phyloP scores from a whole-genome alignment of 1,139 yeast species.

The Candida tetrigidarum region DNA sequence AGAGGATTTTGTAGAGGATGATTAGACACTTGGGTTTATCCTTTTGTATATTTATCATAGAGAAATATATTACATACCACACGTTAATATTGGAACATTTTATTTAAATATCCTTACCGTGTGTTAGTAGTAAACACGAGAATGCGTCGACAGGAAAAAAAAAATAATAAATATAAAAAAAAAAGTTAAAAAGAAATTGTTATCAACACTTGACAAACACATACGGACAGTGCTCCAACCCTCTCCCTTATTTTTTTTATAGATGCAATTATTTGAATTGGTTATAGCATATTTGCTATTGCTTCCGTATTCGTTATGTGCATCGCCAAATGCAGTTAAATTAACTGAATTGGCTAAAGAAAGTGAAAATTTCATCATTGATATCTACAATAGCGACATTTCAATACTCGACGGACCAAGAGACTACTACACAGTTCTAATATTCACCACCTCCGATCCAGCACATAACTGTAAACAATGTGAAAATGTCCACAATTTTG shows the following conservation, averaged over 20 bases:
- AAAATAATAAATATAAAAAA: no score
- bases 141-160: background rate
- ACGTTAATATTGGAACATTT: no score
- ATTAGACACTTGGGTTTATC: constrained; percentile 5
- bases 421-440: constrained; percentile 40
- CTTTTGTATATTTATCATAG: constrained; percentile 2
- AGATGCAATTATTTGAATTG: constrained; percentile 4
- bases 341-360: constrained; percentile 10
- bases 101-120: no score
- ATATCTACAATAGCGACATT: constrained; percentile 33
- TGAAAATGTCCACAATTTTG: constrained; percentile 22
- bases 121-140: background rate
- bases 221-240: background rate
- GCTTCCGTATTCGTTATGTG: constrained; percentile 7
- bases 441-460: constrained; percentile 39
- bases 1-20: constrained; percentile 47
- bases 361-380: constrained; percentile 24
- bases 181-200: constrained; percentile 1
- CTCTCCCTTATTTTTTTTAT: background rate
- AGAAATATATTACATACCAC: background rate
- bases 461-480: constrained; percentile 40
- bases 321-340: constrained; percentile 3
- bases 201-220: background rate
- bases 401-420: constrained; percentile 37
- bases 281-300: constrained; percentile 4